A percentile compares a stretch with the other conserved stretches of the same genome.
These are phyloP conservation scores for Escallonia herrerae DNA, from an alignment of 129 eudicot species.

Conservation along the genomic window DNA sequence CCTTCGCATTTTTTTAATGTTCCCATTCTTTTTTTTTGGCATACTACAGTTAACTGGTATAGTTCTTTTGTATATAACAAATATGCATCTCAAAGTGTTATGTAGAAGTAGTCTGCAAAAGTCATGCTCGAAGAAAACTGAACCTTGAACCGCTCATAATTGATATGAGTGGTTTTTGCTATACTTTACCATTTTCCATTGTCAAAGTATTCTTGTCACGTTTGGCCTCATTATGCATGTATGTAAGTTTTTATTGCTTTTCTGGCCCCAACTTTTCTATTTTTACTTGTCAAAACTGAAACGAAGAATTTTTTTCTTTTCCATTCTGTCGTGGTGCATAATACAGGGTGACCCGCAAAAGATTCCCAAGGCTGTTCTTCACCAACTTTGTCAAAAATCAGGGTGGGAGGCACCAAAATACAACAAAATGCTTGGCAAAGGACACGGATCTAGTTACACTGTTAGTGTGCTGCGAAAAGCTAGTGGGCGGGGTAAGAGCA, in stretches of 20 bases:
- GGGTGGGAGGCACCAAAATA: slow-evolving; percentile 99
- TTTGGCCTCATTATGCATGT: slow-evolving; percentile 5
- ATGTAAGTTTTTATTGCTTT: neutral
- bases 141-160: too few species aligned
- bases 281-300: neutral
- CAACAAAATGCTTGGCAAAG: slow-evolving; percentile 49
- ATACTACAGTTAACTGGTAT: too few species aligned
- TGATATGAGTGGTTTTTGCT: too few species aligned
- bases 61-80: too few species aligned
- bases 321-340: slow-evolving; percentile 10
- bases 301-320: slow-evolving; percentile 10
- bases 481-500: slow-evolving; percentile 93
- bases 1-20: neutral
- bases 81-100: too few species aligned
- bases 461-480: slow-evolving; percentile 87
- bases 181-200: too few species aligned
- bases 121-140: too few species aligned
- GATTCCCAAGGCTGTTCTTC: slow-evolving; percentile 93
- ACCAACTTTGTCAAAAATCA: slow-evolving; percentile 83
- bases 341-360: slow-evolving; percentile 79
- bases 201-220: neutral
- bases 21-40: too few species aligned
- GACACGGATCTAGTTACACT: slow-evolving; percentile 49
- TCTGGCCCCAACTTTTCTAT: neutral
- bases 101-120: too few species aligned